These are phyloP conservation scores for Pulveroboletus sp. DNA, from an alignment of 768 basidiomycete species.

Conservation along the genomic window DNA sequence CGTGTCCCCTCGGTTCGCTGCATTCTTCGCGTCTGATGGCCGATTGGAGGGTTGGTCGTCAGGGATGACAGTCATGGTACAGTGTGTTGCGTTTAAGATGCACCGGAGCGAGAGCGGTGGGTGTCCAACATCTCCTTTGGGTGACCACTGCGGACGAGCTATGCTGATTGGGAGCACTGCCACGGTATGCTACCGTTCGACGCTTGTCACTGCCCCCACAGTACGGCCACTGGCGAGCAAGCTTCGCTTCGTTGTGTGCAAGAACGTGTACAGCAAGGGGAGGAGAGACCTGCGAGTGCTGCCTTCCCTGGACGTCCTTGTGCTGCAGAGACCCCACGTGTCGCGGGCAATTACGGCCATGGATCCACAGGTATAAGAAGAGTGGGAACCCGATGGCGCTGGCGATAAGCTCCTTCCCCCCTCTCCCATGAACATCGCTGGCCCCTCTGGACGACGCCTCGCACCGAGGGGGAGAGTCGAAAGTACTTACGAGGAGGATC, in stretches of 20 bases:
- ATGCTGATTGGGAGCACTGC: not conserved
- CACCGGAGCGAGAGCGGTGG: not conserved
- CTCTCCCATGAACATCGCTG: slow-evolving; percentile 23
- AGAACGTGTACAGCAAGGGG: too few relatives aligned
- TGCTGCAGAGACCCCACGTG: slow-evolving; percentile 5
- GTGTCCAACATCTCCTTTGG: too few relatives aligned
- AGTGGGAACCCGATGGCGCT: too few relatives aligned
- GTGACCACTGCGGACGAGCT: not conserved
- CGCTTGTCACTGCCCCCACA: too few relatives aligned
- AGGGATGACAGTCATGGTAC: slow-evolving; percentile 6
- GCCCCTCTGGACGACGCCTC: slow-evolving; percentile 10
- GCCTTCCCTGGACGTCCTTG: too few relatives aligned
- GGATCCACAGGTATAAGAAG: slow-evolving; percentile 14
- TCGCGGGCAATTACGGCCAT: not conserved
- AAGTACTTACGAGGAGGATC: slow-evolving; percentile 26
- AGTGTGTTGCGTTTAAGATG: not conserved
- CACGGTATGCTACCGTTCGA: not conserved
- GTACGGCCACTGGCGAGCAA: too few relatives aligned
- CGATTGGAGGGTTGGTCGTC: not conserved
- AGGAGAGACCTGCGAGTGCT: too few relatives aligned
- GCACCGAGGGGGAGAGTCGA: slow-evolving; percentile 9
- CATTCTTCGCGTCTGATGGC: not conserved
- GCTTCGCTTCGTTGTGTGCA: too few relatives aligned
- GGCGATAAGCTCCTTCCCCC: slow-evolving; percentile 15
- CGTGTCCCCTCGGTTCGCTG: not conserved